Evolutionary conservation across 495 filamentous ascomycete genomes (phyloP).

Genomic region (Stereocaulon alpinum): DNA sequence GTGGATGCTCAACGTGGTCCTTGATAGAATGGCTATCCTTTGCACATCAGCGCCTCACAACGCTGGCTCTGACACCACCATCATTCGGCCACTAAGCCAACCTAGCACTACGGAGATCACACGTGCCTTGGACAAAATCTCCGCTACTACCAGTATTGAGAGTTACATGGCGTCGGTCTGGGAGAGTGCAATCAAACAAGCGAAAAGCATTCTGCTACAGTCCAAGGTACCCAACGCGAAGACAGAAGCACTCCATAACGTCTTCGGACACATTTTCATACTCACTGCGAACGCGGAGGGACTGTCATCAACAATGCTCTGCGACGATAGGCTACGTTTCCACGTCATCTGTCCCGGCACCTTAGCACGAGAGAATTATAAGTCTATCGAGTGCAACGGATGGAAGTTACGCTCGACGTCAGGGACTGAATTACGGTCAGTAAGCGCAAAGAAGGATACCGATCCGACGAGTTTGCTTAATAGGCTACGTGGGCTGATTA

Average conservation of each 20-base stretch:
- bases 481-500: constrained; percentile 11
- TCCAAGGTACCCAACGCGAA: constrained; percentile 3
- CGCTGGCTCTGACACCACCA: background rate
- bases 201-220: constrained; percentile 14
- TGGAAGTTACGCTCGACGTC: constrained; percentile 24
- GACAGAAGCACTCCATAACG: constrained; percentile 7
- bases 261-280: constrained; percentile 24
- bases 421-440: constrained; percentile 5
- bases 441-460: constrained; percentile 3
- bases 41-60: constrained; percentile 10
- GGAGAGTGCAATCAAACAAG: constrained; percentile 12
- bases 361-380: constrained; percentile 10
- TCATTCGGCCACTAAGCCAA: constrained; percentile 18
- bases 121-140: constrained; percentile 18
- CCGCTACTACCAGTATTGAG: constrained; percentile 9
- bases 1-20: constrained; percentile 13
- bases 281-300: constrained; percentile 17
- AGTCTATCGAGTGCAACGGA: constrained; percentile 17
- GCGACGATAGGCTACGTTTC: constrained; percentile 18
- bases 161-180: background rate
- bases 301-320: constrained; percentile 8
- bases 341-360: constrained; percentile 21
- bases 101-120: constrained; percentile 10
- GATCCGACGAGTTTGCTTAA: constrained; percentile 12
- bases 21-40: constrained; percentile 20